Percentiles rank a stretch among this genome's conserved stretches.
Evolutionary conservation across 2,329 filamentous ascomycete species (phyloP).

Genomic region (Scopulariopsis brevicaulis): DNA sequence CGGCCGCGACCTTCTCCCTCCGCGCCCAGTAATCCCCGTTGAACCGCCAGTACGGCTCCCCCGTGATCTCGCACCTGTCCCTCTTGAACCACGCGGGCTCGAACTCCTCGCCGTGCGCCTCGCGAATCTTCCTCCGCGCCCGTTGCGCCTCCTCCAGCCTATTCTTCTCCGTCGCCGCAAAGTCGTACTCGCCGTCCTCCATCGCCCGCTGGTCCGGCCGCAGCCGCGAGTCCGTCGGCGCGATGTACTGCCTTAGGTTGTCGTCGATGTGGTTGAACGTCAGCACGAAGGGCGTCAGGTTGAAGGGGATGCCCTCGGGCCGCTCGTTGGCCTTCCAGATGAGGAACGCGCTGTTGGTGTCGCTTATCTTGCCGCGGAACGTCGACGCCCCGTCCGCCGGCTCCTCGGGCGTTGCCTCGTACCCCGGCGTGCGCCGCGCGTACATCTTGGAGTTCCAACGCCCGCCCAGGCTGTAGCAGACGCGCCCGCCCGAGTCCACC

Average conservation of each 20-base stretch:
- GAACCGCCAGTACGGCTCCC: conserved; percentile 84
- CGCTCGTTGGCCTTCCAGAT: conserved; percentile 85
- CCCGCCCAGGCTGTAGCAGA: conserved; percentile 81
- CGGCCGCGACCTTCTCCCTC: conserved; percentile 52
- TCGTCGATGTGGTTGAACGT: conserved; percentile 89
- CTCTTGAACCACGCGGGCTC: conserved; percentile 76
- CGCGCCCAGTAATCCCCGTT: conserved; percentile 81
- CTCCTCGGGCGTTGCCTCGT: conserved; percentile 61
- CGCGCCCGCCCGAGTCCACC: conserved; percentile 64
- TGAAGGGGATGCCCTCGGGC: conserved; percentile 83
- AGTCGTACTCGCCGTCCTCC: conserved; percentile 96
- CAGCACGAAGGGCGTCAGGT: conserved; percentile 89
- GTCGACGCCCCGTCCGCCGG: conserved; percentile 28
- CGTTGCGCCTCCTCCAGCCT: conserved; percentile 87
- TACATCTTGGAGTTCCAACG: conserved; percentile 98
- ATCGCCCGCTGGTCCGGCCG: conserved; percentile 93
- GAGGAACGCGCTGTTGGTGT: conserved; percentile 62
- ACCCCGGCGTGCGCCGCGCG: conserved; percentile 83
- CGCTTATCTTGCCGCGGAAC: conserved; percentile 42
- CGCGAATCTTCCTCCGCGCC: conserved; percentile 58
- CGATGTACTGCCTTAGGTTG: conserved; percentile 62
- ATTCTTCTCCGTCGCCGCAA: conserved; percentile 89
- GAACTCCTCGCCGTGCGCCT: conserved; percentile 73
- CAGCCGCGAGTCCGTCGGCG: conserved; percentile 88
- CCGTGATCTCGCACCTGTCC: conserved; percentile 62